These are phyloP conservation scores for Podaxis carcinomalis DNA, from an alignment of 768 basidiomycete genomes.

Conservation along the genomic window DNA sequence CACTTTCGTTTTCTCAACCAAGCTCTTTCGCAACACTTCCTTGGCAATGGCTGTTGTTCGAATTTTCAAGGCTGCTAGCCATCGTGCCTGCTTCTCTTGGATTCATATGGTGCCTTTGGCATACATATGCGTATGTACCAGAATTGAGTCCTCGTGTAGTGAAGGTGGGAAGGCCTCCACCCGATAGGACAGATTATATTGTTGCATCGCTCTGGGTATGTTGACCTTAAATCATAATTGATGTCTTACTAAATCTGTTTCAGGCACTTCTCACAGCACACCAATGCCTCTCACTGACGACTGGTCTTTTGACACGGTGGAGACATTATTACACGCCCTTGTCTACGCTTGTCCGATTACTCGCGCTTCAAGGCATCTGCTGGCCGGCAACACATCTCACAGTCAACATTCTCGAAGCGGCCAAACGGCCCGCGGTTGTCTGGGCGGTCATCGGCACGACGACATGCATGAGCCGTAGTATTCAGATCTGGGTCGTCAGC, in stretches of 20 bases:
- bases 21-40: conserved; percentile 33
- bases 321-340: conserved; percentile 84
- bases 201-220: conserved; percentile 72
- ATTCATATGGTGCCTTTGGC: conserved; percentile 56
- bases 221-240: neutral
- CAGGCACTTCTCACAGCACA: conserved; percentile 83
- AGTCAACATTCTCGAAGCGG: conserved; percentile 65
- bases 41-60: conserved; percentile 53
- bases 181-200: conserved; percentile 59
- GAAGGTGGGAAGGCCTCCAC: conserved; percentile 38
- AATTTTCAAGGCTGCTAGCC: conserved; percentile 64
- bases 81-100: conserved; percentile 72
- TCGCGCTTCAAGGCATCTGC: conserved; percentile 93
- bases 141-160: neutral
- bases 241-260: conserved; percentile 5
- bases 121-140: conserved; percentile 28
- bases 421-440: conserved; percentile 70
- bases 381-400: conserved; percentile 93
- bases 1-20: conserved; percentile 16
- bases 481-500: conserved; percentile 95
- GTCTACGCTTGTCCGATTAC: conserved; percentile 84
- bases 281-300: conserved; percentile 84
- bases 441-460: conserved; percentile 92
- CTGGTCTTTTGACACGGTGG: conserved; percentile 89
- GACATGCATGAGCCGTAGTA: conserved; percentile 74